Evolutionary conservation across 768 basidiomycete genomes (phyloP), one percentile per base, ranked within the genome.

Genomic region (Boletus reticuloceps): DNA sequence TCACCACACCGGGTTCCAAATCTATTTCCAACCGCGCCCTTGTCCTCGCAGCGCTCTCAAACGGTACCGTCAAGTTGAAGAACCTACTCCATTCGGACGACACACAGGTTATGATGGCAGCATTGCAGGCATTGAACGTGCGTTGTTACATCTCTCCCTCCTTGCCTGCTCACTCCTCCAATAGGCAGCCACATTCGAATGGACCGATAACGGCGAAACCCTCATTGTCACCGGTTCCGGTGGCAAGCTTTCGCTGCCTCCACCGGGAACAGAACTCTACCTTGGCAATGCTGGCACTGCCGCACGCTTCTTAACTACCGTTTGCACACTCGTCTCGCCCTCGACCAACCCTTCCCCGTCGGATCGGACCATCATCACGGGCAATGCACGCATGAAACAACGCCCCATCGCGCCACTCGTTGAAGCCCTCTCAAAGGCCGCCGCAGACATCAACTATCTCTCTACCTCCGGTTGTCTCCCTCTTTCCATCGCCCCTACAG

Each of bases 61-160:
- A 82, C 43, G 97, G 96, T 2, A 91, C 88, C 0, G 97, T 95
- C 72, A 79, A 88, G 58, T 74, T 99, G 53, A 87, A 78, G 71
- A 99, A 99, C 63, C 74, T 99, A 6, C 77, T 99, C 36, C 96
- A 98, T 68, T 97, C 94, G 5, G 96, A 98, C 64, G 96, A 99
- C 68, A 99, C 97, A 0, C 94, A 95, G 62, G 96, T 99, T 51
- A 99, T 99, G 97, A 98, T 98, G 94, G 79, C 86, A 4, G 96
- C 95, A 34, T 79, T 98, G 31, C 76, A 83, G 41, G 91, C 94
- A 50, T 82, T 99, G 58, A 88, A 94, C 78, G 93, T 90, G 53
- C 36, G 31, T 43, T 14, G 17, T 42, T 50, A 16, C 34, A 14
- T 31, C 42, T 14, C 41, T 34, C 50, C 45, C 14, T 27, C 42